Conservation (phyloP, 805 yeast species). For the Starmerella ratchasimensis region DNA sequence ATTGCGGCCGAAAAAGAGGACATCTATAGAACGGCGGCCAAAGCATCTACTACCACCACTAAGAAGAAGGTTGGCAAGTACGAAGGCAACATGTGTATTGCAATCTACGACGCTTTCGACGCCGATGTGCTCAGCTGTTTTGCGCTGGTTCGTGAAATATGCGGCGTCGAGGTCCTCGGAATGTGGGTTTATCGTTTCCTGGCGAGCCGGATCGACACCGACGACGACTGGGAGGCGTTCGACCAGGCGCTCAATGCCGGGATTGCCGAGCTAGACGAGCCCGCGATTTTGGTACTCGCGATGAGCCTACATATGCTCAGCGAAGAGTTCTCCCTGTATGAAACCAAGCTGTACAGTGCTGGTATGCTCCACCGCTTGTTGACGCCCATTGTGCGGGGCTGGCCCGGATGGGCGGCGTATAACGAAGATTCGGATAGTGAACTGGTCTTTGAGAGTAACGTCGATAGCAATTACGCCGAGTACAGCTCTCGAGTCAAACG, state of each 20-base stretch:
- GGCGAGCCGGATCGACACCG: background rate
- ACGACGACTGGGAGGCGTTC: conserved; percentile 4
- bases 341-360: conserved; percentile 29
- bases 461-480: no score
- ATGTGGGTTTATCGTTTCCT: conserved; percentile 1
- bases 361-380: conserved; percentile 39
- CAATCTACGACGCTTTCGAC: background rate
- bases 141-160: conserved; percentile 3
- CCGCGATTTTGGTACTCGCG: conserved; percentile 30
- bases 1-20: no score
- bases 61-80: no score
- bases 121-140: conserved; percentile 1
- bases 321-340: conserved; percentile 58
- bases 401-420: no score
- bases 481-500: no score
- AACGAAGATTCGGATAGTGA: no score
- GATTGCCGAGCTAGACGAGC: background rate
- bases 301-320: conserved; percentile 60
- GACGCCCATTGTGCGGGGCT: conserved; percentile 43
- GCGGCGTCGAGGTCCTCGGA: conserved; percentile 3
- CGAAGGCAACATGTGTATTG: no score
- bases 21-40: no score
- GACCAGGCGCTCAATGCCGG: background rate
- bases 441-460: no score
- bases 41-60: no score